Evolutionary conservation across 2,329 filamentous ascomycete species (phyloP), one percentile per base, ranked within the genome.

Genomic region (Colletotrichum godetiae): DNA sequence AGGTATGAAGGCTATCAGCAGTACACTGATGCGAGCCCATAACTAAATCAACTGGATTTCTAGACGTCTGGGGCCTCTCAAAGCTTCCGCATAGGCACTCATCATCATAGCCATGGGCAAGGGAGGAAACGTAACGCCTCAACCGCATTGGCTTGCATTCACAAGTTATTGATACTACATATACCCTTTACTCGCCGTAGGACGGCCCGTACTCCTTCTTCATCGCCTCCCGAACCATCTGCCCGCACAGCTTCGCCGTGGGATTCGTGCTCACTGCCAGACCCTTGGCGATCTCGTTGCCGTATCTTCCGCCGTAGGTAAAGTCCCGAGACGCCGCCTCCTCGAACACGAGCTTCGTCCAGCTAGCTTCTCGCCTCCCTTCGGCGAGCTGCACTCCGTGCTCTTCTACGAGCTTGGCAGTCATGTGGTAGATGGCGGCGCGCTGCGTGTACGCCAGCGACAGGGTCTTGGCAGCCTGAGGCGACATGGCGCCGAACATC

Each of bases 381-480:
- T 76, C 79, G 10, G 82, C 82, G 4, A 88, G 77, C 33, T 84
- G 81, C 31, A 88, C 69, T 5, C 76, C 64, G 10, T 75, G 69
- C 31, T 78, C 78, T n/a, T 81, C 81, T 58, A 86, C 75, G 63
- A 88, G 78, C 77, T 90, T 92, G 69, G 88, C 86, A 1, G 90
- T 91, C 75, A 86, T 85, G 74, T 91, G 87, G 76, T 92, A 92
- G 46, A 93, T 82, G 42, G 90, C 90, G 3, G 89, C 93, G 61
- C 92, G 88, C 80, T 95, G 93, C 0, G 93, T 95, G 77, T 94
- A 90, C 5, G 92, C 91, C 76, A 92, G 90, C 1, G 92, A 90
- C 10, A 96, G 83, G 0, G 93, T 92, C 70, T 89, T 91, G 12
- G 90, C 91, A 35, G 90, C 89, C 64, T 91, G 88, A 7, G 90